Percentiles rank a stretch among this genome's conserved stretches.
These are phyloP conservation scores for Stromatinia cepivora DNA, from an alignment of 2,329 filamentous ascomycete genomes.

Conservation along the genomic window DNA sequence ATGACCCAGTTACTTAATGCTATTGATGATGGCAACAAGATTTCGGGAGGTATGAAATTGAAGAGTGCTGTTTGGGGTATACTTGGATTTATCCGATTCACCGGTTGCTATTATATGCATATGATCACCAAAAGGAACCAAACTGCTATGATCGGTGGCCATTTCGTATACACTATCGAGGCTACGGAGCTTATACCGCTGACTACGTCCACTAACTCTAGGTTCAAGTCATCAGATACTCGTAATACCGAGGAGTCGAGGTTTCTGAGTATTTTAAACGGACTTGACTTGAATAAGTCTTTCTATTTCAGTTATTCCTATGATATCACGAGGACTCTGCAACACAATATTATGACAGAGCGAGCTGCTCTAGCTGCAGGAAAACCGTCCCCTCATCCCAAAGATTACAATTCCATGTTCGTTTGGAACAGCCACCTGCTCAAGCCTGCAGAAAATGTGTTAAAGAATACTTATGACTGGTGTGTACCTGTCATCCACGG, in stretches of 20 bases:
- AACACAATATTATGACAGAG: conserved; percentile 86
- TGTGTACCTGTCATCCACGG: conserved; percentile 94
- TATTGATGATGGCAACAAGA: conserved; percentile 92
- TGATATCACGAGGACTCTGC: conserved; percentile 87
- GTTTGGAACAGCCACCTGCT: conserved; percentile 95
- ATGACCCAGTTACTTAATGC: conserved; percentile 92
- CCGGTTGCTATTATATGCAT: conserved; percentile 95
- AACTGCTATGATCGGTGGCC: conserved; percentile 92
- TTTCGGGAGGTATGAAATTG: conserved; percentile 83
- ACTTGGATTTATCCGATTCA: conserved; percentile 93
- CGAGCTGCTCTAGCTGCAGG: conserved; percentile 69
- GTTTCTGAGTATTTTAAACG: conserved; percentile 85
- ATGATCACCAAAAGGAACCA: conserved; percentile 94
- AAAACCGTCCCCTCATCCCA: conserved; percentile 55
- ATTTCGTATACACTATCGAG: conserved; percentile 94
- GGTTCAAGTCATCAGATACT: conserved; percentile 71
- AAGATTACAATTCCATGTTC: conserved; percentile 90
- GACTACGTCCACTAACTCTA: conserved; percentile 65
- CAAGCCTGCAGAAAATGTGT: conserved; percentile 65
- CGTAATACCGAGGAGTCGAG: conserved; percentile 83
- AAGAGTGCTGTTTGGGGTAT: conserved; percentile 92
- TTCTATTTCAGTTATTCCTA: conserved; percentile 99
- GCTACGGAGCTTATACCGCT: conserved; percentile 88
- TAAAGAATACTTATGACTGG: conserved; percentile 90
- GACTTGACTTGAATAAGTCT: conserved; percentile 83